Base-by-base conservation (phyloP, 345 rosid genomes). In the Isatis tinctoria region DNA sequence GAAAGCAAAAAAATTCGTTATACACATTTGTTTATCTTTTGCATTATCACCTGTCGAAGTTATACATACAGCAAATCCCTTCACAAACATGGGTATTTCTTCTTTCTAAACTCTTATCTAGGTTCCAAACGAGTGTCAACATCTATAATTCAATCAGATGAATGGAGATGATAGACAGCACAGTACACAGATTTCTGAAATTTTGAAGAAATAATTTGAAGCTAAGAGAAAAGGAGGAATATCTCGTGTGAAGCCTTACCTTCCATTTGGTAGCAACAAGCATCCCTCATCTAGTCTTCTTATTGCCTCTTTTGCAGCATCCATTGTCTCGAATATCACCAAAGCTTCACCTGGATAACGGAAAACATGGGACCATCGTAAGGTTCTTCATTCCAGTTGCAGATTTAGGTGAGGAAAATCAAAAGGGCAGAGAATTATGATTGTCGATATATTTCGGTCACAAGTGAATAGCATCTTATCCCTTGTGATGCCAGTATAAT, bases 181-280 rank as follows among this genome's bases (percentile, higher is more conserved):
- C 36, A 30, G 60, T 10, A 57, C 32, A 12, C 1, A 52, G 57
- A 52, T 11, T 9, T 28, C 37, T 44, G 7, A n/a, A 17, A 8
- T 17, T 45, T 45, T 27, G 18, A 14, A 56, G 39, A 27, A 17
- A 33, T 18, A 22, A 12, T 4, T 32, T 4, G 47, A 35, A 32
- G 37, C 57, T 41, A 41, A 9, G 53, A 56, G 53, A 47, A 14
- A 17, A 44, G 48, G 13, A 8, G 52, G 28, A 20, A 22, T 49
- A 45, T 47, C 1, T 2, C 14, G 39, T 33, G 30, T 17, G 60
- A 48, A 39, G 6, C 78, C 30, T 56, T 56, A 93, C 97, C 95
- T 93, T 78, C 87, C 86, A 81, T 82, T 82, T 60, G 91, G 67
- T 49, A 88, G 86, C 81, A 87, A 33, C 58, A 93, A 81, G 82